These are phyloP conservation scores for Plenodomus tracheiphilus DNA, from an alignment of 2,329 filamentous ascomycete genomes.

Conservation along the genomic window DNA sequence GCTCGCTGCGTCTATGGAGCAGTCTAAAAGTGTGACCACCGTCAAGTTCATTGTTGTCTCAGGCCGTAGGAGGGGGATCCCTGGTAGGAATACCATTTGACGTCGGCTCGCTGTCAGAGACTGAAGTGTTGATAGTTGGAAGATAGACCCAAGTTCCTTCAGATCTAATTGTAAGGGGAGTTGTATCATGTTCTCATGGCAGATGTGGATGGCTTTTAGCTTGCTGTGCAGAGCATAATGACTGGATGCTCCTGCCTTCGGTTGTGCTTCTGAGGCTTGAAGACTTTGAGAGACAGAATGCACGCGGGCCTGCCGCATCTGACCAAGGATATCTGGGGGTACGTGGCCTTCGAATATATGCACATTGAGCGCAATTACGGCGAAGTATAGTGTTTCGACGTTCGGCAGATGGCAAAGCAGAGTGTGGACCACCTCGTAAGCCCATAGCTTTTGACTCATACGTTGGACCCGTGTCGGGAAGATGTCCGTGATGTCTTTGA, in stretches of 20 bases:
- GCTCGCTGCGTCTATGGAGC: background rate
- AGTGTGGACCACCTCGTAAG: constrained; percentile 1
- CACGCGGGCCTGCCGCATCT: background rate
- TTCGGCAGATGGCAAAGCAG: background rate
- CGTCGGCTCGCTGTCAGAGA: background rate
- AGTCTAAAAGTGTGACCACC: background rate
- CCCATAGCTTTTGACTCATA: background rate
- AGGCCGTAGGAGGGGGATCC: background rate
- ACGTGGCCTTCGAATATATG: background rate
- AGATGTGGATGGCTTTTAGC: background rate
- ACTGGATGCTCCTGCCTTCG: too few relatives aligned
- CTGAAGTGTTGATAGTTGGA: background rate
- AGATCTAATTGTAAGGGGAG: background rate
- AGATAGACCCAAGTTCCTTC: background rate
- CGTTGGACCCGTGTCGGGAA: background rate
- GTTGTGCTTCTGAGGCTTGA: too few relatives aligned
- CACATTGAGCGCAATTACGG: background rate
- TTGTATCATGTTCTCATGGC: background rate
- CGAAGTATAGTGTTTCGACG: background rate
- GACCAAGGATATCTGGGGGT: background rate
- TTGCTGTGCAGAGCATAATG: background rate
- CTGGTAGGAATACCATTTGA: background rate
- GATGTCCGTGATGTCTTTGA: background rate
- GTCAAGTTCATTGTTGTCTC: background rate
- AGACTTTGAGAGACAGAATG: background rate